Evolutionary conservation across 1,139 yeast genomes (phyloP).

Genomic region (Kodamaea suecica): DNA sequence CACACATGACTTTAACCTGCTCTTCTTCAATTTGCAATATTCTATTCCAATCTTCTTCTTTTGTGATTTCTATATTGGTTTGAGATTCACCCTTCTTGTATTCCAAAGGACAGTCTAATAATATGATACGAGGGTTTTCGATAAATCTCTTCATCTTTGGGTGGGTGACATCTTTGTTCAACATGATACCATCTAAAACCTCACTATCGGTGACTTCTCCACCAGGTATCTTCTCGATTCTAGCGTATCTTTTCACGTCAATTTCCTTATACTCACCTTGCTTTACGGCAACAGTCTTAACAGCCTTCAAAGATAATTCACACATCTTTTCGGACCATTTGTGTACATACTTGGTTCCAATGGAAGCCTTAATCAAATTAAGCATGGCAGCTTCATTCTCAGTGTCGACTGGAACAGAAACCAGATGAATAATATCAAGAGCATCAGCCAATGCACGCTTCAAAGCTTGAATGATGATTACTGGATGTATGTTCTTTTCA

Average conservation of each 20-base stretch:
- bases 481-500: slow-evolving; percentile 96
- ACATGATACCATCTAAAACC: slow-evolving; percentile 85
- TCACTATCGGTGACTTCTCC: slow-evolving; percentile 89
- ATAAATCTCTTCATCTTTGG: slow-evolving; percentile 93
- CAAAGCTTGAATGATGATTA: slow-evolving; percentile 89
- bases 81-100: slow-evolving; percentile 99
- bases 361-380: slow-evolving; percentile 81
- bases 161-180: slow-evolving; percentile 96
- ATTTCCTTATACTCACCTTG: slow-evolving; percentile 76
- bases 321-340: slow-evolving; percentile 95
- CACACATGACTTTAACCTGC: slow-evolving; percentile 87
- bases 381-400: slow-evolving; percentile 85
- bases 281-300: slow-evolving; percentile 71
- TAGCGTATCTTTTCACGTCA: slow-evolving; percentile 88
- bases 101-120: slow-evolving; percentile 95
- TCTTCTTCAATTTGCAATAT: slow-evolving; percentile 96
- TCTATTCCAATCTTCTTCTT: slow-evolving; percentile 96
- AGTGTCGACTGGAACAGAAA: slow-evolving; percentile 81
- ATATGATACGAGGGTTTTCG: slow-evolving; percentile 82
- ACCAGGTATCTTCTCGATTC: slow-evolving; percentile 95
- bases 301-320: slow-evolving; percentile 80
- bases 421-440: slow-evolving; percentile 77
- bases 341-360: slow-evolving; percentile 92
- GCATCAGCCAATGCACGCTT: slow-evolving; percentile 92
- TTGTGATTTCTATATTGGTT: slow-evolving; percentile 94